These are phyloP conservation scores for Ustilago loliicola DNA, from an alignment of 1,284 basidiomycete species.

Conservation along the genomic window DNA sequence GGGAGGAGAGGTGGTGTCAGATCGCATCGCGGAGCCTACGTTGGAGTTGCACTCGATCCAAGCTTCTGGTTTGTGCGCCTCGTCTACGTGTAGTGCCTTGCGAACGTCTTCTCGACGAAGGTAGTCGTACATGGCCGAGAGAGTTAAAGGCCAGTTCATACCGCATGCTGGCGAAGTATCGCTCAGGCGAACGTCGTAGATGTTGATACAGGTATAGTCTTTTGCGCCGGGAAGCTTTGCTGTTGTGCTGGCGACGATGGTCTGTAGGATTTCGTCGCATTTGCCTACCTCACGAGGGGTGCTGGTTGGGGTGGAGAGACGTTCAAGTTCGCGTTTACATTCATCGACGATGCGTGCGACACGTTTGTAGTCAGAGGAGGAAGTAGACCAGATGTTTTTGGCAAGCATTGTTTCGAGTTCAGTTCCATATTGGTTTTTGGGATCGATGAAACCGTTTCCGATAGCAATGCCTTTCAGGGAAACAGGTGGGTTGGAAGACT, in stretches of 20 bases:
- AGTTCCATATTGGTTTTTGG: conserved; percentile 86
- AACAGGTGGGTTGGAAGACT: conserved; percentile 75
- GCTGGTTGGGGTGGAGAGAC: conserved; percentile 68
- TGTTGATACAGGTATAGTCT: conserved; percentile 83
- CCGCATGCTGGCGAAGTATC: conserved; percentile 91
- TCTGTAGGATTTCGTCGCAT: conserved; percentile 79
- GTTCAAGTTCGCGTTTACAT: conserved; percentile 75
- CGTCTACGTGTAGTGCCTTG: conserved; percentile 81
- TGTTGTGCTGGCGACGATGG: conserved; percentile 76
- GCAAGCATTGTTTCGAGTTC: conserved; percentile 89
- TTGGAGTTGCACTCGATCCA: conserved; percentile 89
- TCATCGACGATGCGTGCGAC: conserved; percentile 74
- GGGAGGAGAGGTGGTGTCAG: conserved; percentile 75
- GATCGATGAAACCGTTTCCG: conserved; percentile 98
- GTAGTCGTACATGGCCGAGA: conserved; percentile 82
- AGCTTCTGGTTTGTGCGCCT: conserved; percentile 78
- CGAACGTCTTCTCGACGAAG: conserved; percentile 87
- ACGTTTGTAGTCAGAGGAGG: conserved; percentile 75
- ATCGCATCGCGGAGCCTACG: conserved; percentile 78
- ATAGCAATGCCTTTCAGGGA: conserved; percentile 85
- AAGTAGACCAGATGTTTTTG: conserved; percentile 81
- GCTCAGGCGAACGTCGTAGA: conserved; percentile 91
- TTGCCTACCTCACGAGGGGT: conserved; percentile 76
- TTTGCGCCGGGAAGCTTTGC: conserved; percentile 29
- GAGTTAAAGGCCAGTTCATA: conserved; percentile 97